Evolutionary conservation across 495 filamentous ascomycete species (phyloP).

Genomic region (Thozetella sp.): DNA sequence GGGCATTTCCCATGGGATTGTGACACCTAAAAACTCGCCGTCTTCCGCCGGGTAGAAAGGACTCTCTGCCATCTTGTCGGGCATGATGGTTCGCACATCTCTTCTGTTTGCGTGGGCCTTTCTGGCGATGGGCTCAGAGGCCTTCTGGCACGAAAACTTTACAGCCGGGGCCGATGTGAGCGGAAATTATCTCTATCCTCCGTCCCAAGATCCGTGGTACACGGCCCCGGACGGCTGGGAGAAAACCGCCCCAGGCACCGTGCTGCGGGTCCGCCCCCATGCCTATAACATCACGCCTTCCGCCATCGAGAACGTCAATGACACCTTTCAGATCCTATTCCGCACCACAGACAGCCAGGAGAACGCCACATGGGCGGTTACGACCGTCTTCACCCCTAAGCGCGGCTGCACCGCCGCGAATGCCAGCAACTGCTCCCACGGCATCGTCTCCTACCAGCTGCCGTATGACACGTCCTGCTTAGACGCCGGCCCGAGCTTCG

Average conservation of each 20-base stretch:
- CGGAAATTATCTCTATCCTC: slow-evolving; percentile 20
- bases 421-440: slow-evolving; percentile 9
- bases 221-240: slow-evolving; percentile 39
- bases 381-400: slow-evolving; percentile 48
- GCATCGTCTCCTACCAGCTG: slow-evolving; percentile 21
- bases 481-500: slow-evolving; percentile 20
- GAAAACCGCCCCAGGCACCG: slow-evolving; percentile 34
- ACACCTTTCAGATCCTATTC: slow-evolving; percentile 52
- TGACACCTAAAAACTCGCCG: too few species aligned
- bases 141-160: too few species aligned
- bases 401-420: background rate
- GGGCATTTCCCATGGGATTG: too few species aligned
- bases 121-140: too few species aligned
- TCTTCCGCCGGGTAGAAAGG: too few species aligned
- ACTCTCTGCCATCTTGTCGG: too few species aligned
- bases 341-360: slow-evolving; percentile 46
- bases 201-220: slow-evolving; percentile 51
- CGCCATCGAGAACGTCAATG: slow-evolving; percentile 17
- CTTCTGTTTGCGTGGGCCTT: too few species aligned
- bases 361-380: slow-evolving; percentile 47
- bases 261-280: slow-evolving; percentile 42
- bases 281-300: slow-evolving; percentile 38
- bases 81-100: too few species aligned
- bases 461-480: slow-evolving; percentile 24
- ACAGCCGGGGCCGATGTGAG: too few species aligned